Evolutionary conservation across 179 eudicot species (phyloP).

Genomic region (Spergularia azorica): DNA sequence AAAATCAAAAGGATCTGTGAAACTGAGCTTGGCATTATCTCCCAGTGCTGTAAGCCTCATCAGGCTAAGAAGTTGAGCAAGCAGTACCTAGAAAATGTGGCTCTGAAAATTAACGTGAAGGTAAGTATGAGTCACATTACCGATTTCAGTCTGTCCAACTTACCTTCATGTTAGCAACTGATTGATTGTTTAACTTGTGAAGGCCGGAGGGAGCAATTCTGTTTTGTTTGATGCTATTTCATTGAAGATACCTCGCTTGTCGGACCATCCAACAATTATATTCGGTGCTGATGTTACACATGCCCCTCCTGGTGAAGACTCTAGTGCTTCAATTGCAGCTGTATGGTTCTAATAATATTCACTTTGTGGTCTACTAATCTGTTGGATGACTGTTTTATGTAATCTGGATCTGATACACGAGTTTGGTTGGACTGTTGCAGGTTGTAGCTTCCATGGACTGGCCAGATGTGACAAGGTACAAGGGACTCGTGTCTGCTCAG

Average conservation of each 20-base stretch:
- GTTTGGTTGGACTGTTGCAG: conserved; percentile 21
- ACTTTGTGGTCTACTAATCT: background rate
- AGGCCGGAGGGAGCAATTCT: conserved; percentile 76
- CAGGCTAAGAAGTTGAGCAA: conserved; percentile 29
- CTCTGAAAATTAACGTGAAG: conserved; percentile 89
- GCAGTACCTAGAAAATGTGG: conserved; percentile 80
- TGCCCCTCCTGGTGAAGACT: conserved; percentile 81
- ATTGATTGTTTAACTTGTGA: background rate
- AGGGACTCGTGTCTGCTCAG: conserved; percentile 73
- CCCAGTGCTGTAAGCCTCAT: conserved; percentile 78
- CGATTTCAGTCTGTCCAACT: background rate
- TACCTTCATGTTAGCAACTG: background rate
- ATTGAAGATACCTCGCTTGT: conserved; percentile 38
- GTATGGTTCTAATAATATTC: conserved; percentile 34
- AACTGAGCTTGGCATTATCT: conserved; percentile 74
- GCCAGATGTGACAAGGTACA: conserved; percentile 72
- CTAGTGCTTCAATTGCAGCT: conserved; percentile 85
- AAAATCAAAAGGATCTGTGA: conserved; percentile 79
- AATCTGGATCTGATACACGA: background rate
- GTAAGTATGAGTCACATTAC: conserved; percentile 32
- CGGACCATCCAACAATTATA: conserved; percentile 58
- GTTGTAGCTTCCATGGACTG: conserved; percentile 96
- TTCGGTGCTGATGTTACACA: conserved; percentile 98
- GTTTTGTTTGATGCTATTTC: conserved; percentile 36
- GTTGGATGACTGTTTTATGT: background rate